Evolutionary conservation across 371 early-diverging fungal genomes (phyloP).

Genomic region (Mortierella sp.): DNA sequence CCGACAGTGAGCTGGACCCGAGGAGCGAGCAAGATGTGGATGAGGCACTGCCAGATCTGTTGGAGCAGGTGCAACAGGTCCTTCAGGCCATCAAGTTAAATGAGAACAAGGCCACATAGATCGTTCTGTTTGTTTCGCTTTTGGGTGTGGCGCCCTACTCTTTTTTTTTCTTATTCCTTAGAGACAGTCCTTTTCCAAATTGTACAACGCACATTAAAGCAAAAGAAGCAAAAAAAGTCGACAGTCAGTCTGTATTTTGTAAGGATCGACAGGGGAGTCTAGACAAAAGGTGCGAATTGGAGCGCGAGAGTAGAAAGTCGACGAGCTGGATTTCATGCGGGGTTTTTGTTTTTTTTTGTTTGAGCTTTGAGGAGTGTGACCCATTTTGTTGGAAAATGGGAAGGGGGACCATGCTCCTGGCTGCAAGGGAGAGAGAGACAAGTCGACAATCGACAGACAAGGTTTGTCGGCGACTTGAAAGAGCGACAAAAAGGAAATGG

Average conservation of each 20-base stretch:
- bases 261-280: neutral
- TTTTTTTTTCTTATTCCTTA: neutral
- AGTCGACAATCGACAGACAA: neutral
- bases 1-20: conserved; percentile 46
- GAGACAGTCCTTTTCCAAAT: neutral
- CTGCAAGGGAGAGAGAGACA: neutral
- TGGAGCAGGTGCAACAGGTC: conserved; percentile 52
- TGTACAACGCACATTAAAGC: neutral
- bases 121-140: neutral
- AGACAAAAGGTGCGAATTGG: neutral
- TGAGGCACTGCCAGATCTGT: conserved; percentile 41
- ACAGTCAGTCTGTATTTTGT: neutral
- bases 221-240: conserved; percentile 1
- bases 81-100: conserved; percentile 54
- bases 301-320: conserved; percentile 4
- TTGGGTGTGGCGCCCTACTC: neutral
- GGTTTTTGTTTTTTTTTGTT: neutral
- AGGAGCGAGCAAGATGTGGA: conserved; percentile 41
- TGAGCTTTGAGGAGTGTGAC: neutral
- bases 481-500: neutral
- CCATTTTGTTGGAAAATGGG: too few species aligned
- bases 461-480: neutral
- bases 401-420: neutral
- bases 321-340: neutral
- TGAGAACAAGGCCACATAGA: conserved; percentile 22